Percentiles rank a stretch among this genome's conserved stretches.
Evolutionary conservation across 192 early-diverging fungal species (phyloP).

Genomic region (Linnemannia hyalina): DNA sequence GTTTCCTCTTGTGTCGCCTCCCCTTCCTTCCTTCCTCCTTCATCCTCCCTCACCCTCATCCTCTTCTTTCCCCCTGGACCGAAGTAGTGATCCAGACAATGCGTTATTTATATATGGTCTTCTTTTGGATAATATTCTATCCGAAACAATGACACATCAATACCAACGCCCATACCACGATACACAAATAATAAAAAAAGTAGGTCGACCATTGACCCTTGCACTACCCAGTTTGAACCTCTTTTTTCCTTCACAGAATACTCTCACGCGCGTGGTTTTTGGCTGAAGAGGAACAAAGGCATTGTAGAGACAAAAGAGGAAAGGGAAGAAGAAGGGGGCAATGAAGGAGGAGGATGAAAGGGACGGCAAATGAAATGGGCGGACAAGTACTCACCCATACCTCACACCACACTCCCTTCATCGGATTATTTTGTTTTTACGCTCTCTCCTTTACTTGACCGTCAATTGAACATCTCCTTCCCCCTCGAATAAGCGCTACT

Average conservation of each 20-base stretch:
- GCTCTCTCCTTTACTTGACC: not conserved
- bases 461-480: not conserved
- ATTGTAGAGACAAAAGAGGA: not conserved
- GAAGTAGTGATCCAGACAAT: not conserved
- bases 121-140: not conserved
- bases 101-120: not conserved
- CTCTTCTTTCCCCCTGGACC: not conserved
- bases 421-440: too few species aligned
- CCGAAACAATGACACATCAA: not conserved
- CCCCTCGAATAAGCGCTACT: not conserved
- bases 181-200: not conserved
- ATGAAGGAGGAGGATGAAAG: too few species aligned
- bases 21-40: not conserved
- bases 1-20: not conserved
- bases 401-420: too few species aligned
- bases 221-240: not conserved
- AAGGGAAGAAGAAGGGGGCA: not conserved
- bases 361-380: too few species aligned
- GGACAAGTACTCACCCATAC: too few species aligned
- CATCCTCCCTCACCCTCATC: not conserved
- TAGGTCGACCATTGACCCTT: not conserved
- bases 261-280: conserved; percentile 8
- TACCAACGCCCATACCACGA: not conserved
- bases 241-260: not conserved
- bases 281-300: not conserved